Evolutionary conservation across 768 basidiomycete species (phyloP).

Genomic region (Tricholoma furcatifolium): DNA sequence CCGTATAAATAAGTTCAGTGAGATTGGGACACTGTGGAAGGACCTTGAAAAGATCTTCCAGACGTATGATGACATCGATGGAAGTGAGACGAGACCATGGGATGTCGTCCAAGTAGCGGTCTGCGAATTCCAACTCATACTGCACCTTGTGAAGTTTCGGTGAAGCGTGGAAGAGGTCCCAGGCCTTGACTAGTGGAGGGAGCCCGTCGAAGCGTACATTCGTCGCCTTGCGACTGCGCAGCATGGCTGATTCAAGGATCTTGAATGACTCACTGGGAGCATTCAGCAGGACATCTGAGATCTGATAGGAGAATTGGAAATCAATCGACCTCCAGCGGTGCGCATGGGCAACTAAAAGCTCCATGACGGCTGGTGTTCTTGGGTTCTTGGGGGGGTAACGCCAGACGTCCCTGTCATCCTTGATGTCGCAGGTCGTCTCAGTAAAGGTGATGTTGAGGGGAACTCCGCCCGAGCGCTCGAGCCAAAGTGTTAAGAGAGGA

Average conservation of each 20-base stretch:
- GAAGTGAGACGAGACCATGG: constrained; percentile 8
- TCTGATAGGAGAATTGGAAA: constrained; percentile 3
- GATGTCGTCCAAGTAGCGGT: background rate
- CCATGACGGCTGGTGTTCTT: constrained; percentile 4
- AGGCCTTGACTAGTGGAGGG: background rate
- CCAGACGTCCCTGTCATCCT: background rate
- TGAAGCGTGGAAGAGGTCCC: constrained; percentile 7
- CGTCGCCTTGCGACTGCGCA: background rate
- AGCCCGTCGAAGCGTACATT: background rate
- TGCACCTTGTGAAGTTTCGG: background rate
- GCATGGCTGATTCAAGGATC: constrained; percentile 2
- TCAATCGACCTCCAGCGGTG: constrained; percentile 9
- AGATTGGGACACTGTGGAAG: background rate
- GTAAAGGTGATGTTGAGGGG: background rate
- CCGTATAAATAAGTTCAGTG: constrained; percentile 7
- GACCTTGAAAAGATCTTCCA: background rate
- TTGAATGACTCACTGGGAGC: constrained; percentile 1
- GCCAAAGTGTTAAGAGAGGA: constrained; percentile 1
- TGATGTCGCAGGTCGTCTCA: background rate
- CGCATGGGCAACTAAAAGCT: constrained; percentile 6
- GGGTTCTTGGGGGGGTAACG: background rate
- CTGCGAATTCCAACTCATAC: constrained; percentile 1
- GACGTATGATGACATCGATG: background rate
- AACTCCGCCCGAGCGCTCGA: background rate
- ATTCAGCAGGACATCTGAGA: background rate